Conservation (phyloP, 1,139 yeast species). For the Hanseniaspora uvarum region DNA sequence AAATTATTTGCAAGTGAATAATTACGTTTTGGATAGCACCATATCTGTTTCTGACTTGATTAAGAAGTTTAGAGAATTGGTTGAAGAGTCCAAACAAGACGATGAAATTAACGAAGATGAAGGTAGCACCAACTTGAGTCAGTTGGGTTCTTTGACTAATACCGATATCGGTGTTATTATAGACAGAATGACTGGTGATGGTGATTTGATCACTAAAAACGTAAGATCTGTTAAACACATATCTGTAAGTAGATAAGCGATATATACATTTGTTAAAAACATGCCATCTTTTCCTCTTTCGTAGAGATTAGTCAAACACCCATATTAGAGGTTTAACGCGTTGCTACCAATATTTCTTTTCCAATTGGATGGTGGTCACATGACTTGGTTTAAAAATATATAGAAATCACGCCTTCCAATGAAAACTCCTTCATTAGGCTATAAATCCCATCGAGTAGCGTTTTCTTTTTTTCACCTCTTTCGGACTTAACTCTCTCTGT, state of each 20-base stretch:
- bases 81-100: constrained; percentile 3
- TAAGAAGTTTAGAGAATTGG: constrained; percentile 53
- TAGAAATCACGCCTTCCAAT: too few species aligned
- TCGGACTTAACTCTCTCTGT: too few species aligned
- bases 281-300: too few species aligned
- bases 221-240: constrained; percentile 10
- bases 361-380: constrained; percentile 11
- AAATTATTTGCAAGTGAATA: constrained; percentile 5
- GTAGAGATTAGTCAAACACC: too few species aligned
- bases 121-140: background rate
- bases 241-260: constrained; percentile 1
- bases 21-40: constrained; percentile 1
- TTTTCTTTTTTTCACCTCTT: too few species aligned
- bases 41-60: constrained; percentile 55
- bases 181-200: constrained; percentile 16
- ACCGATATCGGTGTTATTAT: constrained; percentile 7
- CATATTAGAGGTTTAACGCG: too few species aligned
- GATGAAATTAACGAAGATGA: background rate
- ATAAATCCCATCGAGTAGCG: background rate
- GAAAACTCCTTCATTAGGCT: too few species aligned
- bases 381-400: background rate
- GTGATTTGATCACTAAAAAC: constrained; percentile 13
- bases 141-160: constrained; percentile 1
- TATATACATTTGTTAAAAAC: too few species aligned
- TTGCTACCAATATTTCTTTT: too few species aligned